Percentiles rank a stretch among this genome's conserved stretches.
Evolutionary conservation across 2,329 filamentous ascomycete species (phyloP).

Genomic region (Pyrenochaeta sp.): DNA sequence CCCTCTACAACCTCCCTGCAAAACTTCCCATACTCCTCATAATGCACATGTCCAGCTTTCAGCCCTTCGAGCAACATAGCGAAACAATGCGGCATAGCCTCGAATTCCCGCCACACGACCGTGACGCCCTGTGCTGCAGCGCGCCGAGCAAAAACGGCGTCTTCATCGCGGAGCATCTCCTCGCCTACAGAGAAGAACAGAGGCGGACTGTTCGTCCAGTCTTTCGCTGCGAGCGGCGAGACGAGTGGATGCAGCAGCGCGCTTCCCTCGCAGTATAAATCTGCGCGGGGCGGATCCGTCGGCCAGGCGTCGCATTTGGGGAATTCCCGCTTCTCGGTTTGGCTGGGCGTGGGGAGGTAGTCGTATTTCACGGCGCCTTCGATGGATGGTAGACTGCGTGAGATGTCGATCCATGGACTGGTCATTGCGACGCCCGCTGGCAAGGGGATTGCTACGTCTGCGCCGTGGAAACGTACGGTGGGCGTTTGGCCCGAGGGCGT

Average conservation of each 20-base stretch:
- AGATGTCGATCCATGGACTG: slow-evolving; percentile 77
- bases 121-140: slow-evolving; percentile 65
- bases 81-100: slow-evolving; percentile 82
- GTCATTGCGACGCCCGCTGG: slow-evolving; percentile 71
- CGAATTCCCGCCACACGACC: slow-evolving; percentile 75
- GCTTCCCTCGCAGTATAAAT: slow-evolving; percentile 56
- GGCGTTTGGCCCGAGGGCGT: slow-evolving; percentile 51
- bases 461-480: slow-evolving; percentile 68
- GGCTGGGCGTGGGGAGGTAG: slow-evolving; percentile 64
- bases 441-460: slow-evolving; percentile 66
- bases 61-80: slow-evolving; percentile 53
- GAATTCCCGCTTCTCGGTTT: slow-evolving; percentile 46
- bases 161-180: slow-evolving; percentile 76
- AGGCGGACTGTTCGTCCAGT: slow-evolving; percentile 71
- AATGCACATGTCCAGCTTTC: slow-evolving; percentile 40
- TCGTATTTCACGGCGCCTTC: slow-evolving; percentile 65
- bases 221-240: slow-evolving; percentile 64
- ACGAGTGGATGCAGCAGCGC: slow-evolving; percentile 71
- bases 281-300: slow-evolving; percentile 54
- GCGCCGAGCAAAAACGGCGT: slow-evolving; percentile 65
- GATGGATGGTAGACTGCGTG: slow-evolving; percentile 68
- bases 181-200: slow-evolving; percentile 74
- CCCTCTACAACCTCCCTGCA: slow-evolving; percentile 40
- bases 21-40: slow-evolving; percentile 48
- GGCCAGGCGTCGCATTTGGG: slow-evolving; percentile 62